Percentiles rank a stretch among this genome's conserved stretches.
These are phyloP conservation scores for Mytilinidion resinicola DNA, from an alignment of 495 filamentous ascomycete species.

Conservation along the genomic window DNA sequence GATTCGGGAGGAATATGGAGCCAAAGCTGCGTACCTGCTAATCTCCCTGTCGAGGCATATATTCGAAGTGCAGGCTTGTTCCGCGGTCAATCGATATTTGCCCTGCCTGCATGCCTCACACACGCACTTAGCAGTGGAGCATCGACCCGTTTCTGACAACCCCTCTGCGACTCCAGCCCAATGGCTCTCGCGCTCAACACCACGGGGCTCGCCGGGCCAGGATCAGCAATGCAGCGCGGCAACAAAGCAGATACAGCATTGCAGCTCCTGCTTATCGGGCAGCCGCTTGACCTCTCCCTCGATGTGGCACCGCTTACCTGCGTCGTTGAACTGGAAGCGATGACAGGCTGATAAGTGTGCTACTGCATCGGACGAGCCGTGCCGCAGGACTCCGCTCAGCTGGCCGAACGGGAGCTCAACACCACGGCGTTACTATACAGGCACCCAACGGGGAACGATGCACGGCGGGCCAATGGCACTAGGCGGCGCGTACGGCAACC, in stretches of 20 bases:
- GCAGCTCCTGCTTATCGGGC: slow-evolving; percentile 18
- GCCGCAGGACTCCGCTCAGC: slow-evolving; percentile 2
- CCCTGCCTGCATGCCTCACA: too few species aligned
- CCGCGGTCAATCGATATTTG: too few species aligned
- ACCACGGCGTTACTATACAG: not conserved
- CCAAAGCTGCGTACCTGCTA: too few species aligned
- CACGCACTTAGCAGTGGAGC: too few species aligned
- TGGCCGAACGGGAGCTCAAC: not conserved
- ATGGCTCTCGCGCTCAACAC: not conserved
- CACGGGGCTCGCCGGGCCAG: slow-evolving; percentile 19
- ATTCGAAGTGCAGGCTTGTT: too few species aligned
- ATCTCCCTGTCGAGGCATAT: too few species aligned
- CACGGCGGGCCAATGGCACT: not conserved
- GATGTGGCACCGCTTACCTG: not conserved
- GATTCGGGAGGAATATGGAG: too few species aligned
- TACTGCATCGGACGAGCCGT: not conserved
- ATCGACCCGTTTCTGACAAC: too few species aligned
- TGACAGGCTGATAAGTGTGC: not conserved
- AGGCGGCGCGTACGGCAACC: not conserved
- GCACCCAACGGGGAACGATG: not conserved
- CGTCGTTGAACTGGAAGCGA: not conserved
- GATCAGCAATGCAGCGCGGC: slow-evolving; percentile 13
- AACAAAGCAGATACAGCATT: slow-evolving; percentile 10
- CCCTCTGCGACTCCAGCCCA: not conserved
- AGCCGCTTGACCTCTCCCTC: not conserved